Base-by-base conservation (phyloP, 352 stramenopile genomes). In the Phytopythium litorale region DNA sequence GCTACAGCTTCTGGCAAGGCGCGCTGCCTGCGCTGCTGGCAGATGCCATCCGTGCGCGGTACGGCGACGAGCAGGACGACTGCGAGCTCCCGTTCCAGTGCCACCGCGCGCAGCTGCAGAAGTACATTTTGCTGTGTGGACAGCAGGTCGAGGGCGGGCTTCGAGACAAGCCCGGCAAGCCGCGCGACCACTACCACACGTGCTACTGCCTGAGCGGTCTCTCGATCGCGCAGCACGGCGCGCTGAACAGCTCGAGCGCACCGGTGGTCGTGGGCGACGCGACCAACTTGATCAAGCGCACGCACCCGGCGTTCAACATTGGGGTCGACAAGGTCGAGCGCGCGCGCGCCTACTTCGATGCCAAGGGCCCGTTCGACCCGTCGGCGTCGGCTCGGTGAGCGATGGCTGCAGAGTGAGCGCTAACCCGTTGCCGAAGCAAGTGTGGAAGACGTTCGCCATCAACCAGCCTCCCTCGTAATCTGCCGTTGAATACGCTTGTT, bases 1-100 rank as follows among this genome's bases (percentile, higher is more conserved):
- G 98, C 78, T 99, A 99, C 73, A 98, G 92, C n/a, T 99, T 99
- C 75, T 99, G 97, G 97, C 94, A 99, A 67, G 97, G 97, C 15
- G 93, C 91, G 18, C 70, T 97, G 49, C 79, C 90, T 5, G 90
- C 88, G 8, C 68, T 98, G 25, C 65, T 98, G 8, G 77, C 75
- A 48, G 68, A 84, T 21, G 62, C 71, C 43, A 60, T 90, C 7
- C 62, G 71, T 2, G 62, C 76, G 15, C 64, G 61, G n/a, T 79
- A 72, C 25, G 71, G 67, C 9, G 62, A 70, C 5, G 46, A 53
- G 46, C 46, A 35, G 23, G 46, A 30, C 21, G 57, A 73, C 18
- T 28, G 33, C 52, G 52, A 58, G 52, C 62, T 73, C 21, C 62
- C 75, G 30, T 89, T 89, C 68, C 81, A 94, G 67, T 88, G 79